A percentile compares a stretch with the other conserved stretches of the same genome.
phyloP scores from a whole-genome alignment of 495 filamentous ascomycete genomes.

The Staphylotrichum longicolle region DNA sequence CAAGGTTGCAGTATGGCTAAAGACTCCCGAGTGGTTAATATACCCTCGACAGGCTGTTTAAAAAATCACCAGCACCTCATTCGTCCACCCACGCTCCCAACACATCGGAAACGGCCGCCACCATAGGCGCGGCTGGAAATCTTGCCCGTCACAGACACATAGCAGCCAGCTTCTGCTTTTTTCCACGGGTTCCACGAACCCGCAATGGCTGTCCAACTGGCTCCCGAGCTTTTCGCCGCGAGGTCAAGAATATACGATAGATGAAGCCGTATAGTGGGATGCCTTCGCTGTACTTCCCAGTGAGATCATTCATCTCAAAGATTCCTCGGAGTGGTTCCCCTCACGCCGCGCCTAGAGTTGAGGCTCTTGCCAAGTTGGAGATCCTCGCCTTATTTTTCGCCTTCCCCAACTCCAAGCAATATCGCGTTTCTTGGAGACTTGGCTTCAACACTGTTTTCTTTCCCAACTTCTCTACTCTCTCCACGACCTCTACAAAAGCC shows the following conservation, averaged over 20 bases:
- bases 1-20: constrained; percentile 9
- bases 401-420: not conserved
- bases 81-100: not conserved
- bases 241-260: not conserved
- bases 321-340: not conserved
- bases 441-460: not conserved
- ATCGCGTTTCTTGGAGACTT: not conserved
- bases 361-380: constrained; percentile 16
- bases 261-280: not conserved
- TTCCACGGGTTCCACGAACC: not conserved
- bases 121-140: not conserved
- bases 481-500: not conserved
- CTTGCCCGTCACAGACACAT: not conserved
- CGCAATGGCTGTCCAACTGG: not conserved
- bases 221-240: not conserved
- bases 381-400: not conserved
- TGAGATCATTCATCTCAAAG: not conserved
- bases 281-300: not conserved
- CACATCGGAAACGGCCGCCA: not conserved
- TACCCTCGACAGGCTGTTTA: constrained; percentile 8
- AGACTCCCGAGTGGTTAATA: not conserved
- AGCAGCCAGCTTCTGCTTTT: not conserved
- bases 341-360: not conserved
- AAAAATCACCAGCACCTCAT: not conserved
- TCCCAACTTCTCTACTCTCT: not conserved